Evolutionary conservation across 139 green algal species (phyloP).

Genomic region (Chlorella ohadii): DNA sequence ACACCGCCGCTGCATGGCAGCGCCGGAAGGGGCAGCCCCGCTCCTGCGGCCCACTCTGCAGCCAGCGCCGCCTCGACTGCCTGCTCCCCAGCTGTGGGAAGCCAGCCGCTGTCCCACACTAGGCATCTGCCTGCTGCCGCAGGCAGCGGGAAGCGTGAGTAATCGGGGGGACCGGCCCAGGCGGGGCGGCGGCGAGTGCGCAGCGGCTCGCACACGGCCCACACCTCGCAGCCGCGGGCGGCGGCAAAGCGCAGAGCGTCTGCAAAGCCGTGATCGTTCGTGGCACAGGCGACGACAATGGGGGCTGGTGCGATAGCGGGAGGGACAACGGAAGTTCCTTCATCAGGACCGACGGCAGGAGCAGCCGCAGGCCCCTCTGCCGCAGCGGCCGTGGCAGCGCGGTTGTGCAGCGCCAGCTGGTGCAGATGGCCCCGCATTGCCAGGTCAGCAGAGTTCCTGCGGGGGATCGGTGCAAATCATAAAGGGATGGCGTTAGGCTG

Average conservation of each 20-base stretch:
- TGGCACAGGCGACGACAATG: background rate
- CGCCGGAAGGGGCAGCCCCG: background rate
- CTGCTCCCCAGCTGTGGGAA: background rate
- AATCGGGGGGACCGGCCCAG: conserved; percentile 6
- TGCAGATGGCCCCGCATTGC: background rate
- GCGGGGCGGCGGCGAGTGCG: background rate
- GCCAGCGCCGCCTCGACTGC: background rate
- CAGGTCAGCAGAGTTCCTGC: conserved; percentile 12
- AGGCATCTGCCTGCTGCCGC: conserved; percentile 9
- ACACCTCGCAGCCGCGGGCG: background rate
- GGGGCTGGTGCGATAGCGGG: too few species aligned
- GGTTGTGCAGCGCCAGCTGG: background rate
- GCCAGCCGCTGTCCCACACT: background rate
- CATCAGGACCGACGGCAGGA: too few species aligned
- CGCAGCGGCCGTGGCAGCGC: background rate
- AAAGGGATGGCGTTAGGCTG: too few species aligned
- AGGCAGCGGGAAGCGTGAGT: conserved; percentile 6
- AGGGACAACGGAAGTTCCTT: background rate
- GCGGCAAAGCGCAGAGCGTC: background rate
- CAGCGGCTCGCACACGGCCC: background rate
- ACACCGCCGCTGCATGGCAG: conserved; percentile 11
- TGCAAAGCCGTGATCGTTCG: conserved; percentile 1
- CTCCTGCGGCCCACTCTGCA: background rate
- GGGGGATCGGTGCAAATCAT: too few species aligned
- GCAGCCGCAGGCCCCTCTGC: background rate